Conservation (phyloP, 2,329 filamentous ascomycete genomes). For the Fusarium illudens region DNA sequence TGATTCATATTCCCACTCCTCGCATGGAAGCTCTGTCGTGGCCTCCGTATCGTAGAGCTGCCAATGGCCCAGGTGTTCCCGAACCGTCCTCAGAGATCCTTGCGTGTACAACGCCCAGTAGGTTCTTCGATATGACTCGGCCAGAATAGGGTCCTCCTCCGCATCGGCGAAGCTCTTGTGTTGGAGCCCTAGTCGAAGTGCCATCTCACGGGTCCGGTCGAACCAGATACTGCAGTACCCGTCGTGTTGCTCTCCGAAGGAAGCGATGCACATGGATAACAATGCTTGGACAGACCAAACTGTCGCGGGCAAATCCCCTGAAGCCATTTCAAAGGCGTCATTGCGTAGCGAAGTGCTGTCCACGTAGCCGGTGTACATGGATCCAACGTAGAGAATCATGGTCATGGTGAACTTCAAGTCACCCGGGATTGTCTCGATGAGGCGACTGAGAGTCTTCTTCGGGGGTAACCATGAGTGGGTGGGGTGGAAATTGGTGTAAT, state of each 20-base stretch:
- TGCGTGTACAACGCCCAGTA: conserved; percentile 40
- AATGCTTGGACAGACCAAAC: conserved; percentile 40
- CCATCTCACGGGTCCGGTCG: conserved; percentile 19
- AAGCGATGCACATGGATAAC: conserved; percentile 30
- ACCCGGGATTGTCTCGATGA: conserved; percentile 3
- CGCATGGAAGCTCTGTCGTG: conserved; percentile 37
- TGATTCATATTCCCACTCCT: conserved; percentile 37
- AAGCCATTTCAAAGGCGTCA: conserved; percentile 26
- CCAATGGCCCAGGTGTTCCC: conserved; percentile 13
- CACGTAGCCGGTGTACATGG: conserved; percentile 20
- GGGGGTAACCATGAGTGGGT: conserved; percentile 37
- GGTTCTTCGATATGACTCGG: conserved; percentile 38
- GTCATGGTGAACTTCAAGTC: conserved; percentile 14
- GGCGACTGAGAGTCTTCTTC: conserved; percentile 13
- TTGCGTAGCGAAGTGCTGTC: conserved; percentile 19
- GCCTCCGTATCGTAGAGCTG: conserved; percentile 7
- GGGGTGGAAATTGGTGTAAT: conserved; percentile 38
- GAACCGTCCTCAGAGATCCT: conserved; percentile 29
- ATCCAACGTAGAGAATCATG: conserved; percentile 35
- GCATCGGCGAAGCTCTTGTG: conserved; percentile 28
- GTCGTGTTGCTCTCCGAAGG: conserved; percentile 16
- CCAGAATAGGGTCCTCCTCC: conserved; percentile 18
- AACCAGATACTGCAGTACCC: conserved; percentile 9
- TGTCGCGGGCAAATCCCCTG: conserved; percentile 4
- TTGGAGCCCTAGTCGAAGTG: conserved; percentile 30